Conservation (phyloP, 2,329 filamentous ascomycete genomes). For the Colletotrichum coccodes region DNA sequence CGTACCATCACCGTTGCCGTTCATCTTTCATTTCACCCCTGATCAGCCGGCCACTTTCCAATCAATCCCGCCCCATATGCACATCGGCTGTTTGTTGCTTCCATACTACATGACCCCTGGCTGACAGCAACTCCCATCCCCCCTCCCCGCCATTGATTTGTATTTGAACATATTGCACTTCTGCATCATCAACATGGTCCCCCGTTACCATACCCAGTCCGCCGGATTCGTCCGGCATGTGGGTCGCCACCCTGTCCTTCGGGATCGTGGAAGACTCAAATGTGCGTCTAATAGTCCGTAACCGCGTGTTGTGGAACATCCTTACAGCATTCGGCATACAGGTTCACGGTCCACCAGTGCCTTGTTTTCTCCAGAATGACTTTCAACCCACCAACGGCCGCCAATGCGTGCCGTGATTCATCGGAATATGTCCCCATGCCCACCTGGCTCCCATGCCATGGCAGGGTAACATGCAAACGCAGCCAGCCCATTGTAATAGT, state of each 20-base stretch:
- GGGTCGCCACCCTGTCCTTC: slow-evolving; percentile 9
- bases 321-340: neutral
- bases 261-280: slow-evolving; percentile 20
- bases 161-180: neutral
- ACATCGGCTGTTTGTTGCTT: neutral
- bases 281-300: slow-evolving; percentile 20
- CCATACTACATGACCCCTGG: neutral
- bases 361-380: neutral
- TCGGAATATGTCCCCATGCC: neutral
- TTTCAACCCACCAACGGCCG: slow-evolving; percentile 1
- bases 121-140: neutral
- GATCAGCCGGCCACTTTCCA: slow-evolving; percentile 15
- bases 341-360: neutral
- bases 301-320: neutral
- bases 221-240: slow-evolving; percentile 22
- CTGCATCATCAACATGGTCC: neutral
- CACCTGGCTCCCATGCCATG: neutral
- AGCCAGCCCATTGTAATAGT: neutral
- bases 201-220: slow-evolving; percentile 7
- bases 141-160: neutral
- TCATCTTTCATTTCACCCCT: neutral
- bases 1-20: neutral
- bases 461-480: neutral
- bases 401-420: neutral
- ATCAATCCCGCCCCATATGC: slow-evolving; percentile 16